Conservation (phyloP, 2,329 filamentous ascomycete species). For the Beauveria scarabaeidicola region DNA sequence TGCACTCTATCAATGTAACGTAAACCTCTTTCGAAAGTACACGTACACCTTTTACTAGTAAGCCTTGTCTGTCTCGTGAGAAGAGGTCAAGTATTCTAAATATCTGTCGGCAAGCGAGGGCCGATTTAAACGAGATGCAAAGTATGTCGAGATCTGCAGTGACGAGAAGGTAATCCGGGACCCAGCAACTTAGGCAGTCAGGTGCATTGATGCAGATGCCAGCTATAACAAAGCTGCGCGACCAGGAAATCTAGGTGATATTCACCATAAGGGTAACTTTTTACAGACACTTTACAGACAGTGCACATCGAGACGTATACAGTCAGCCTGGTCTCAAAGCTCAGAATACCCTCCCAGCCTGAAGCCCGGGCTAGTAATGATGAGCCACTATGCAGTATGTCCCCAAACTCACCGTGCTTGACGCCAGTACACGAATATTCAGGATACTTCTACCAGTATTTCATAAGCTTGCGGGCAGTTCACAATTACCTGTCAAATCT, state of each 20-base stretch:
- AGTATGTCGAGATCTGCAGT: neutral
- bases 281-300: no score
- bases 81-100: neutral
- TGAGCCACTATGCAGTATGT: no score
- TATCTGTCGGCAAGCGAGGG: neutral
- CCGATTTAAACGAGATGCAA: neutral
- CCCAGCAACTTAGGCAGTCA: neutral
- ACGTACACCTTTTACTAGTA: constrained; percentile 7
- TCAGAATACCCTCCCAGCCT: no score
- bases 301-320: no score
- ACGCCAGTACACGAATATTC: no score
- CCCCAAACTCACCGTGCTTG: no score
- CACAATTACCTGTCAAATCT: no score
- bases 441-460: no score
- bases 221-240: neutral
- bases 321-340: no score
- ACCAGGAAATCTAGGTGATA: neutral
- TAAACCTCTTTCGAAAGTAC: neutral
- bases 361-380: no score
- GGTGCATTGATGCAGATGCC: neutral
- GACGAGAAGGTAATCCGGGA: neutral
- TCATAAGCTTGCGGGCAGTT: no score
- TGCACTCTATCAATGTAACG: neutral
- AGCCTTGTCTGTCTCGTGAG: neutral
- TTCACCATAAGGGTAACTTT: no score